These are phyloP conservation scores for Arabidopsis hybrid DNA, from an alignment of 441 rosid genomes.

Conservation along the genomic window DNA sequence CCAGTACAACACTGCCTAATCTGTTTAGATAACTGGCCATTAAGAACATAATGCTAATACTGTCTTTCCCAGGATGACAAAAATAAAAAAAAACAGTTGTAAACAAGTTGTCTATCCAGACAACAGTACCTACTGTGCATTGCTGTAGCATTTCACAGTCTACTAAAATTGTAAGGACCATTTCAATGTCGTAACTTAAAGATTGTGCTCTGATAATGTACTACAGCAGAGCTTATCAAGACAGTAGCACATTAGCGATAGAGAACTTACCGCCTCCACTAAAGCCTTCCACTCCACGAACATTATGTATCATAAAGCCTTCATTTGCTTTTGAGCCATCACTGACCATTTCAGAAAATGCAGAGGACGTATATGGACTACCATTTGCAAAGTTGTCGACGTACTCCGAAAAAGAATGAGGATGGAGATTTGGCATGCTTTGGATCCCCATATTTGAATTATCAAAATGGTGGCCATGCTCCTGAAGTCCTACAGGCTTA, in stretches of 20 bases:
- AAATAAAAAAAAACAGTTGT: constrained; percentile 2
- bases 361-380: constrained; percentile 54
- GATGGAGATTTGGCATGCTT: constrained; percentile 59
- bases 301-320: constrained; percentile 64
- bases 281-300: constrained; percentile 67
- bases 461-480: constrained; percentile 51
- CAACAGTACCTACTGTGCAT: constrained; percentile 12
- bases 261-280: constrained; percentile 77
- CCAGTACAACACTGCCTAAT: constrained; percentile 20
- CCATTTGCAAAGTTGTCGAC: constrained; percentile 55
- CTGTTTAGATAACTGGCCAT: background rate
- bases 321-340: constrained; percentile 64
- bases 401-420: constrained; percentile 68
- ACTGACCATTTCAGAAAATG: constrained; percentile 57
- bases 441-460: constrained; percentile 57
- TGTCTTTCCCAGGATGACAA: constrained; percentile 13
- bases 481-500: constrained; percentile 51
- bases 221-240: constrained; percentile 21
- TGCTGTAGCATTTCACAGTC: constrained; percentile 26
- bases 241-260: constrained; percentile 35
- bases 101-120: constrained; percentile 15
- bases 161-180: constrained; percentile 20
- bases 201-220: constrained; percentile 4
- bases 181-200: constrained; percentile 2
- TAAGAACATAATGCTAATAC: background rate